A percentile compares a stretch with the other conserved stretches of the same genome.
Conservation (phyloP, 2,329 filamentous ascomycete genomes). For the Aspergillus sp. region DNA sequence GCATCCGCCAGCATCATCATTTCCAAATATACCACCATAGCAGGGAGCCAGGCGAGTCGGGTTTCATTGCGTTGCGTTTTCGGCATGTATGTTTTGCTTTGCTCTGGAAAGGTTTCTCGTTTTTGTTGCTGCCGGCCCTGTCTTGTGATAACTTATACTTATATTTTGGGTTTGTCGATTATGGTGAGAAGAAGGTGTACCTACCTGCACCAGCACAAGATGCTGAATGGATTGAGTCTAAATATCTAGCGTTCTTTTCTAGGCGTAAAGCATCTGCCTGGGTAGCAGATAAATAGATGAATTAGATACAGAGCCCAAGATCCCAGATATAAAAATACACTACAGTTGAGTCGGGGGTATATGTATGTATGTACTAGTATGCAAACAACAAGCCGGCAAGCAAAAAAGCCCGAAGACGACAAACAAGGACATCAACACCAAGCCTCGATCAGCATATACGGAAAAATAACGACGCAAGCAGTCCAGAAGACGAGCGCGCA, state of each 20-base stretch:
- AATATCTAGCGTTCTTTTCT: too few species aligned
- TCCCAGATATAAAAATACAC: not conserved
- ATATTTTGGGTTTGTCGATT: conserved; percentile 10
- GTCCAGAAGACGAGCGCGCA: conserved; percentile 66
- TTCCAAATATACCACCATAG: conserved; percentile 20
- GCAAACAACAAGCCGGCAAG: too few species aligned
- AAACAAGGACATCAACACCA: conserved; percentile 33
- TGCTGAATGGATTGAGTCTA: conserved; percentile 7
- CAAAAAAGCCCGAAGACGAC: too few species aligned
- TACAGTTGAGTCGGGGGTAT: not conserved
- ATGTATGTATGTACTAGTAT: too few species aligned
- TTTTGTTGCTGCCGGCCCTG: conserved; percentile 6
- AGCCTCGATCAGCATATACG: conserved; percentile 65
- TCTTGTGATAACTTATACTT: conserved; percentile 4
- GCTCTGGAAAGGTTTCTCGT: conserved; percentile 4
- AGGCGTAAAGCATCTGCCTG: too few species aligned
- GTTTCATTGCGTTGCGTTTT: conserved; percentile 10
- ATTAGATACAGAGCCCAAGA: too few species aligned
- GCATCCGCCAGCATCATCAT: conserved; percentile 9
- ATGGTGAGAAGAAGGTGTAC: too few species aligned
- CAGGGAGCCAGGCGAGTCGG: conserved; percentile 20
- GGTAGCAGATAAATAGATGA: too few species aligned
- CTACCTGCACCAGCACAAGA: too few species aligned
- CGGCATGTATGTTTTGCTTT: conserved; percentile 5
- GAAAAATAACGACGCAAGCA: conserved; percentile 72